These are phyloP conservation scores for Danielozyma ontarioensis DNA, from an alignment of 805 yeast species.

Conservation along the genomic window DNA sequence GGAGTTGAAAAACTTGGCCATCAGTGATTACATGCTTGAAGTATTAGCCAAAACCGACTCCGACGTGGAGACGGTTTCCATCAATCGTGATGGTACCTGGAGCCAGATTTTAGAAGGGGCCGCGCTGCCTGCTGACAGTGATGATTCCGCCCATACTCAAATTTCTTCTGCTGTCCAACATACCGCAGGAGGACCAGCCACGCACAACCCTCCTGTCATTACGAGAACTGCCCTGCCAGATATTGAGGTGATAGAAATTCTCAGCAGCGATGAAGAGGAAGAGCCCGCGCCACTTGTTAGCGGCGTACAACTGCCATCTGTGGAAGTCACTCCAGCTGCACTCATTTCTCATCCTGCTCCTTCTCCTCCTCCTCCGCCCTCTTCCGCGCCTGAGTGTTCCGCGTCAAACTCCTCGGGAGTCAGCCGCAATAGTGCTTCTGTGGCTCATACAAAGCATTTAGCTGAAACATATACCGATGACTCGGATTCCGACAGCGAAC, in stretches of 20 bases:
- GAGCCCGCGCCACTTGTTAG: conserved; percentile 1
- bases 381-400: conserved; percentile 2
- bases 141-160: conserved; percentile 1
- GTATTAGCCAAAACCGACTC: conserved; percentile 50
- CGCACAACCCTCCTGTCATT: conserved; percentile 3
- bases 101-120: conserved; percentile 18
- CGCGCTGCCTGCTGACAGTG: conserved; percentile 7
- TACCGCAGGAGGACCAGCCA: conserved; percentile 16
- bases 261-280: conserved; percentile 2
- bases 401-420: too few species aligned
- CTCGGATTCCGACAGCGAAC: too few species aligned
- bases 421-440: too few species aligned
- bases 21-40: conserved; percentile 69
- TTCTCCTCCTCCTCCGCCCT: not conserved
- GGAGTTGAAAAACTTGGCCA: conserved; percentile 51
- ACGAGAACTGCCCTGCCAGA: conserved; percentile 14
- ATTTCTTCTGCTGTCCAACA: conserved; percentile 11
- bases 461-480: too few species aligned
- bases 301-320: not conserved
- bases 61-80: conserved; percentile 59
- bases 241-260: conserved; percentile 4
- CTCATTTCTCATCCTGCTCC: conserved; percentile 5
- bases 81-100: conserved; percentile 77
- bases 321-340: not conserved
- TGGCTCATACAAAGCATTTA: too few species aligned